Evolutionary conservation across 2,329 filamentous ascomycete genomes (phyloP).

Genomic region (Talaromyces sp.): DNA sequence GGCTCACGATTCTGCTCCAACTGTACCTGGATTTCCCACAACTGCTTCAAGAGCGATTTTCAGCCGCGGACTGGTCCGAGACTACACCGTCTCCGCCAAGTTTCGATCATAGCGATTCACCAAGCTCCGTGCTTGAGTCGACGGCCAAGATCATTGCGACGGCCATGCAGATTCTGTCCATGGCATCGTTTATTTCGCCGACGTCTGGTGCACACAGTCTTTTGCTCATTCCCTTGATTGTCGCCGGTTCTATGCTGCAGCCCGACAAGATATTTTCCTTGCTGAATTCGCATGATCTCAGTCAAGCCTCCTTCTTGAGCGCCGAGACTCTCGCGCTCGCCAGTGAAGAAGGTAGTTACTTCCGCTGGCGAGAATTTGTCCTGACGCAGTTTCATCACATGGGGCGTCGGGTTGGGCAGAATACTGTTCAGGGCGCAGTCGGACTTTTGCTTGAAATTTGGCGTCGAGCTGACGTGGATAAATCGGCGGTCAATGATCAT

Average conservation of each 20-base stretch:
- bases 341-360: neutral
- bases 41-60: neutral
- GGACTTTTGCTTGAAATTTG: neutral
- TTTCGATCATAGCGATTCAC: neutral
- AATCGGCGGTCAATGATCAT: neutral
- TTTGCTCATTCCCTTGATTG: neutral
- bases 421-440: neutral
- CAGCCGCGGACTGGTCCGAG: neutral
- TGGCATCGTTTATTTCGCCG: neutral
- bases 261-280: neutral
- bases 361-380: neutral
- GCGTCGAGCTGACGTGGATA: neutral
- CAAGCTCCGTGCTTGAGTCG: neutral
- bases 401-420: neutral
- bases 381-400: neutral
- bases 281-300: neutral
- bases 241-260: neutral
- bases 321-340: neutral
- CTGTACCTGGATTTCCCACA: neutral
- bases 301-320: neutral
- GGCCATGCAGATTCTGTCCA: neutral
- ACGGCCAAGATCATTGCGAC: neutral
- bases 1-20: neutral
- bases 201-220: neutral
- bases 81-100: neutral